These are phyloP conservation scores for Penicillium dipodomyicola DNA, from an alignment of 495 filamentous ascomycete species.

Conservation along the genomic window DNA sequence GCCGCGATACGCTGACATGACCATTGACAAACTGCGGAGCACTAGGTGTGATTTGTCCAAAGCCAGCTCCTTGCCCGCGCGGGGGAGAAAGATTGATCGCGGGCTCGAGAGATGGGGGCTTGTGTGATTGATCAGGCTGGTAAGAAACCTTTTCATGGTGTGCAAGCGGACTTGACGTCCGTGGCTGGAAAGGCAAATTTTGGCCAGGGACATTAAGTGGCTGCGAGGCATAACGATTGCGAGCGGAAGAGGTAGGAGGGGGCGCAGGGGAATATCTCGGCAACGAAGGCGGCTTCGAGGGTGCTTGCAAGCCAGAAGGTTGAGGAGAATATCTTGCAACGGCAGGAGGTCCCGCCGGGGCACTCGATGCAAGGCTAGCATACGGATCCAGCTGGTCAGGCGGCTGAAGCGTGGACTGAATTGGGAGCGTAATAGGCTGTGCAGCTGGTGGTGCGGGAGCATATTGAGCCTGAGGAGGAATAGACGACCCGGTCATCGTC, in stretches of 20 bases:
- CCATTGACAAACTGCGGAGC: constrained; percentile 16
- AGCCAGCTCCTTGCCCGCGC: constrained; percentile 14
- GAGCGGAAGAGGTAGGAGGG: constrained; percentile 42
- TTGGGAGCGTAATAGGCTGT: constrained; percentile 10
- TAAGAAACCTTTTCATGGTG: constrained; percentile 52
- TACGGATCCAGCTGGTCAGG: constrained; percentile 65
- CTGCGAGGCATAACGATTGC: constrained; percentile 52
- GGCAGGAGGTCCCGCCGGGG: constrained; percentile 39
- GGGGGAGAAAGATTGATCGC: constrained; percentile 29
- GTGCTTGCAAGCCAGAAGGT: constrained; percentile 32
- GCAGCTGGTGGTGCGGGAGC: constrained; percentile 27
- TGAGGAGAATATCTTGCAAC: constrained; percentile 42
- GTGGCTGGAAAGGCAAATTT: constrained; percentile 70
- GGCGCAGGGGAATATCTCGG: constrained; percentile 43
- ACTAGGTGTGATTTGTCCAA: constrained; percentile 20
- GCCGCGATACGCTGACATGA: constrained; percentile 1
- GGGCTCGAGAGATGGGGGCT: constrained; percentile 30
- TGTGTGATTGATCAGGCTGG: constrained; percentile 30
- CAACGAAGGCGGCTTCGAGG: constrained; percentile 34
- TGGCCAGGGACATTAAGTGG: constrained; percentile 44
- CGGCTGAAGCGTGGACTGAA: constrained; percentile 44
- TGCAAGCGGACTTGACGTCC: constrained; percentile 82
- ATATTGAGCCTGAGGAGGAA: constrained; percentile 18
- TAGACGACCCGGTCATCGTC: constrained; percentile 1
- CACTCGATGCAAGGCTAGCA: constrained; percentile 41